Base-by-base conservation (phyloP, 2,329 filamentous ascomycete species). In the Trichoderma gracile region DNA sequence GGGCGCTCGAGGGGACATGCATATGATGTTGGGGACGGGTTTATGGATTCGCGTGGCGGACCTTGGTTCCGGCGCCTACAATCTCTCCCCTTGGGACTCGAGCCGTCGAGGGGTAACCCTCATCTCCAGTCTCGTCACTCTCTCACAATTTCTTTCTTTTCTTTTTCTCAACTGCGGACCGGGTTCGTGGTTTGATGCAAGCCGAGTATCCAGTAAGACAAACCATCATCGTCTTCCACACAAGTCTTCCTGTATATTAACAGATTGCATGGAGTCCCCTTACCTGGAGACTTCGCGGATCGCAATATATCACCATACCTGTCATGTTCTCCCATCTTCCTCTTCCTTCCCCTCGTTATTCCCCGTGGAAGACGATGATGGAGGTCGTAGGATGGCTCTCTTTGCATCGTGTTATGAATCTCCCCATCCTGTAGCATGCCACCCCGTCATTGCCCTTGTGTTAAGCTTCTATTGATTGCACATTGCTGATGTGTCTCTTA, bases 181-280 rank as follows among this genome's bases (percentile, higher is more conserved):
- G 17, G 46, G 27, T 57, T 57, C 53, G n/a, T 57, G 52, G 52
- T 63, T 63, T 54, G 64, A 64, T 45, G 30, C 63, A 61, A 65
- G 56, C 63, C 60, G 56, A 67, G 63, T 64, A 60, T 66, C 77
- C 82, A 78, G 78, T 80, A 82, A 85, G 84, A 84, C 85, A 86
- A 84, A 84, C 85, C 83, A 86, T 86, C 85, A 86, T 88, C 86
- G 84, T 88, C 86, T 86, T 88, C 85, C 81, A 83, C 80, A 78
- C 78, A 75, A 45, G 71, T 72, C 73, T 78, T 78, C 79, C 77
- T 89, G 86, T 89, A 89, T 82, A 85, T 88, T 88, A 88, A 87
- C 77, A 75, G 69, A 71, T 74, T 73, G 69, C 73, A 70, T 69
- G 67, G 69, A 71, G 69, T 68, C 74, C 70, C 71, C 70, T 70